Base-by-base conservation (phyloP, 129 eudicot genomes). In the Tanacetum coccineum region DNA sequence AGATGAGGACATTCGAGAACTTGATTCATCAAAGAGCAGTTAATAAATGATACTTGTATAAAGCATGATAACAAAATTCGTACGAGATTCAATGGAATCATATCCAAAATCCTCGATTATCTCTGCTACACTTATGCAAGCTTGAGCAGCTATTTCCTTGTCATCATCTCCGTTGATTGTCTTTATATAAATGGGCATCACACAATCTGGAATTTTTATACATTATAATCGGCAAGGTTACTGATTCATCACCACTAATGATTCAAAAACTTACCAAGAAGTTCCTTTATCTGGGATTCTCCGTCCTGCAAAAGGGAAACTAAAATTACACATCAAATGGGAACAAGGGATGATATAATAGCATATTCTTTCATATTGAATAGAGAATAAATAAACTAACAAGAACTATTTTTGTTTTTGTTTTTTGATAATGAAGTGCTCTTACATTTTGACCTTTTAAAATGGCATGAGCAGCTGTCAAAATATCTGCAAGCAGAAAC, bases 81-180 rank as follows among this genome's bases (percentile, higher is more conserved):
- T 70, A 93, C 96, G 80, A 70, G 95, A 73, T 69, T 93, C 96
- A 30, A 89, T 66, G 20, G 92, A 86, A 59, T 66, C 21, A 74
- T 80, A 93, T 71, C 90, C 95, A 70, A 88, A 72, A 70, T 88
- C 96, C 70, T 73, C 79, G 50, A 83, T 66, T 55, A 93, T 82
- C 61, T 87, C 88, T 72, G 95, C 90, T 59, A 71, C 72, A 57
- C 91, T 81, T 80, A 81, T 86, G 81, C 99, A 93, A 76, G 95
- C 89, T 81, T 93, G 99, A 80, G 99, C 88, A 72, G 89, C 99
- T 63, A 89, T 96, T 78, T 93, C 96, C 71, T 89, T 93, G 77
- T 93, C 99, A 67, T 89, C 99, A 73, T 93, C 99, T 70, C 86
- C 95, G n/a, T 77, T 73, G 92, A 93, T 89, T 57, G 88, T 86